Evolutionary conservation across 225 moss, liverwort and hornwort species (phyloP).

Genomic region (Bryoerythrophyllum caledonicum): DNA sequence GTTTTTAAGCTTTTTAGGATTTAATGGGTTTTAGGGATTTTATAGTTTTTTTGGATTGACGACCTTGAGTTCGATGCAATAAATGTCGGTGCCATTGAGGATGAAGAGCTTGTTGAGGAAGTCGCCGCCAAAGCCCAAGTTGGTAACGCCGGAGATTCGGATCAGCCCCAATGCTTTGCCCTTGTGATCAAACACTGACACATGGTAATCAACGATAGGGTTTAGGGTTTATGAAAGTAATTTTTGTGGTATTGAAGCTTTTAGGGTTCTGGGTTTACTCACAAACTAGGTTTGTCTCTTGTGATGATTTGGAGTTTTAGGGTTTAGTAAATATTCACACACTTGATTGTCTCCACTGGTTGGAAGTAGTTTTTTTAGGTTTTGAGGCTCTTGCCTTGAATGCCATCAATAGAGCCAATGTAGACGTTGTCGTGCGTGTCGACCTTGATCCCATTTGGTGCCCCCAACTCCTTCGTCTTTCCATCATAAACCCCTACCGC

Average conservation of each 20-base stretch:
- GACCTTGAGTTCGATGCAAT: conserved; percentile 51
- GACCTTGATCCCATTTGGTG: conserved; percentile 55
- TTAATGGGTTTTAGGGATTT: no score
- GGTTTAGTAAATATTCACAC: no score
- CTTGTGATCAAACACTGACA: conserved; percentile 37
- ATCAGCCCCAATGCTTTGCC: conserved; percentile 55
- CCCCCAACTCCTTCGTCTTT: conserved; percentile 29
- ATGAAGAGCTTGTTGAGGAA: conserved; percentile 59
- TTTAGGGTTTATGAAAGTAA: no score
- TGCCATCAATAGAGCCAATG: conserved; percentile 35
- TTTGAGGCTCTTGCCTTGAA: conserved; percentile 41
- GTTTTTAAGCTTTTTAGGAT: no score
- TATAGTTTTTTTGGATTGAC: no score
- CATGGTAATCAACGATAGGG: neutral
- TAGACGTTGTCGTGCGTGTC: conserved; percentile 60
- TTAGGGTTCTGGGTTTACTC: no score
- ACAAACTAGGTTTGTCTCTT: no score
- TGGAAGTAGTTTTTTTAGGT: neutral
- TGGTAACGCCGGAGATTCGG: conserved; percentile 33
- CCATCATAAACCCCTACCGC: conserved; percentile 50
- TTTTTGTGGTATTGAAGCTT: no score
- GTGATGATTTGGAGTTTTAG: no score
- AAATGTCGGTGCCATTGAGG: conserved; percentile 44
- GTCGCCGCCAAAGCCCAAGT: conserved; percentile 50
- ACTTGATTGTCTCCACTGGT: neutral